Evolutionary conservation across 129 eudicot genomes (phyloP), one percentile per base, ranked within the genome.

Genomic region (Arctium lappa): DNA sequence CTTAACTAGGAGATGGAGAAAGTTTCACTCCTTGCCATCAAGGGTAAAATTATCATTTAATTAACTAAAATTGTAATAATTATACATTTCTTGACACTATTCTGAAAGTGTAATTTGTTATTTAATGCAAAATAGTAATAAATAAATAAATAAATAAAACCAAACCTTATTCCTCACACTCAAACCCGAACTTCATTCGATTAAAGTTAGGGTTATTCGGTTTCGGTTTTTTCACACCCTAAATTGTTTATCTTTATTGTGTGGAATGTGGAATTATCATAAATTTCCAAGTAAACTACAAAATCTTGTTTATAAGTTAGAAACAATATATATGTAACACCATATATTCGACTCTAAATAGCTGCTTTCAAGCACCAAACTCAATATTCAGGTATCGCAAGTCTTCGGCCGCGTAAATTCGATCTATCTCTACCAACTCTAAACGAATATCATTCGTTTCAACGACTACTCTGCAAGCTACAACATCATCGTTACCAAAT

Each of bases 381-480:
- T 95, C 95, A 69, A 95, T 89, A 74, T 97, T 88, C 85, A 93
- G 83, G 86, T 76, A 80, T 78, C 66, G 74, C 2, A 74, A 86
- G 79, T 88, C 90, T 80, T 80, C 87, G 32, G 76, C 38, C 86
- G 79, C 50, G 73, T 75, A 6, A 36, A 60, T 79, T 87, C 78
- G 78, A 86, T 79, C 88, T 65, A 60, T 48, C 50, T 85, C 93
- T 81, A 86, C 84, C 81, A 89, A 82, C 53, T 95, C 98, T 82
- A 95, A 69, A 85, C 85, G 92, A 88, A 95, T 86, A 83, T 82
- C 77, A 5, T 79, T 77, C 16, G 86, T 70, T 86, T 91, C 99
- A 70, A 95, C 83, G 5, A 70, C 75, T 50, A 93, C 95, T 86
- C 89, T 88, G 90, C 99, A 95, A 27, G 90, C 92, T 80, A 85